These are phyloP conservation scores for Furcasterigmium sp. DNA, from an alignment of 2,329 filamentous ascomycete species.

Conservation along the genomic window DNA sequence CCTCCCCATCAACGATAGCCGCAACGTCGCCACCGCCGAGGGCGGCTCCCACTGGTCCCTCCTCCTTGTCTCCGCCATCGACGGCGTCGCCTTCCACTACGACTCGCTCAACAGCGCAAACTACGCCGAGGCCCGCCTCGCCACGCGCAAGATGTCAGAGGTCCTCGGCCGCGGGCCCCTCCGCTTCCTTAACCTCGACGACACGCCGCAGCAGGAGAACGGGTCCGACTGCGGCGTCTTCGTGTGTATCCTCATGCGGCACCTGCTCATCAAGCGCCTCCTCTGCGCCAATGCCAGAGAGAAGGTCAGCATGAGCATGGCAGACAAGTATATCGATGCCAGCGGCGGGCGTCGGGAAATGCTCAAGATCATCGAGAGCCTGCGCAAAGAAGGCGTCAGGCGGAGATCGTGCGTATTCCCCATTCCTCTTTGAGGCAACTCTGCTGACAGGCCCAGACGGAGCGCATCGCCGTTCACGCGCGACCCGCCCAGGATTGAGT, in stretches of 20 bases:
- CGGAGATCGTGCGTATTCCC: slow-evolving; percentile 62
- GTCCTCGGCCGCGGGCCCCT: slow-evolving; percentile 60
- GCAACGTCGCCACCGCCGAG: slow-evolving; percentile 71
- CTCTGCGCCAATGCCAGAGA: slow-evolving; percentile 73
- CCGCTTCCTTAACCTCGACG: slow-evolving; percentile 74
- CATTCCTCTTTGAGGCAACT: background rate
- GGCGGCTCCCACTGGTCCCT: slow-evolving; percentile 94
- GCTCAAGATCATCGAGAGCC: slow-evolving; percentile 78
- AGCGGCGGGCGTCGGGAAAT: slow-evolving; percentile 81
- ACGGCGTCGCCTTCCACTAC: slow-evolving; percentile 94
- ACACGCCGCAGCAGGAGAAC: slow-evolving; percentile 88
- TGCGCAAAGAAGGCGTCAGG: slow-evolving; percentile 82
- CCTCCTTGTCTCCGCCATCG: slow-evolving; percentile 80
- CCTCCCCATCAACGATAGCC: slow-evolving; percentile 88
- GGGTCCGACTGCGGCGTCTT: slow-evolving; percentile 92
- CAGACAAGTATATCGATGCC: slow-evolving; percentile 77
- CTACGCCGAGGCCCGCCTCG: slow-evolving; percentile 63
- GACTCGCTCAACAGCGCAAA: slow-evolving; percentile 80
- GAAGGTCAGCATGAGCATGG: slow-evolving; percentile 93
- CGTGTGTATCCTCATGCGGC: slow-evolving; percentile 91
- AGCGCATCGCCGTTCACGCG: slow-evolving; percentile 30
- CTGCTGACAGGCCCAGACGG: too few species aligned
- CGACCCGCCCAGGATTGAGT: slow-evolving; percentile 39
- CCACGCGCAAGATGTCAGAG: slow-evolving; percentile 62
- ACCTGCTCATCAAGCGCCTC: slow-evolving; percentile 81